phyloP scores from a whole-genome alignment of 2,329 filamentous ascomycete species.

The Exserohilum rostratum region DNA sequence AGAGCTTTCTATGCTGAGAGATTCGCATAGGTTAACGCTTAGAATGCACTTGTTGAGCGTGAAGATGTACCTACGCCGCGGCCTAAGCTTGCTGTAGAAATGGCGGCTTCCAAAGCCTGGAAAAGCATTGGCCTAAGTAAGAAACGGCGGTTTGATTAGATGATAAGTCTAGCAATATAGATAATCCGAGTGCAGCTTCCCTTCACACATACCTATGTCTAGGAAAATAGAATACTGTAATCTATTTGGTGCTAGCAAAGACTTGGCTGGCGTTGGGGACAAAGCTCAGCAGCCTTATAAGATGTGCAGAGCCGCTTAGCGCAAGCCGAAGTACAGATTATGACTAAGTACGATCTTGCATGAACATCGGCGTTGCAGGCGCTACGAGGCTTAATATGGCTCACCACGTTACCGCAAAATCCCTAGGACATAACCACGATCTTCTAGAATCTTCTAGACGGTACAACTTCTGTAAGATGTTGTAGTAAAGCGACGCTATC shows the following conservation, averaged over 20 bases:
- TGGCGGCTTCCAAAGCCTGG: neutral
- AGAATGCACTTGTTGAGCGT: neutral
- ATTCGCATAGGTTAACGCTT: constrained; percentile 1
- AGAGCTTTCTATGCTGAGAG: constrained; percentile 22
- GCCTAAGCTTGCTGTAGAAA: neutral
- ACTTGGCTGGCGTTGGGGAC: neutral
- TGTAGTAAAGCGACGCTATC: neutral
- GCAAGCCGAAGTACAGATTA: constrained; percentile 1
- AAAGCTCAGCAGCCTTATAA: neutral
- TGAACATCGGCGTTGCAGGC: neutral
- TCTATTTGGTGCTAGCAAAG: neutral
- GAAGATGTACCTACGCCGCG: neutral
- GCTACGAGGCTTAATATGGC: neutral
- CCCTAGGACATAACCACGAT: neutral
- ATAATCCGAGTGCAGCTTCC: neutral
- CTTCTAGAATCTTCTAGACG: neutral
- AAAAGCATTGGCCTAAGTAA: neutral
- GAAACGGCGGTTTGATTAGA: neutral
- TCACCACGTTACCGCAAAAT: neutral
- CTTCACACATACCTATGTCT: neutral
- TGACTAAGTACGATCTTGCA: neutral
- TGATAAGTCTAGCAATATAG: neutral
- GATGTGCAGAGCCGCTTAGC: neutral
- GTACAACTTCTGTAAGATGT: neutral
- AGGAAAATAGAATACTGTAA: neutral